These are phyloP conservation scores for Curvularia lunata DNA, from an alignment of 2,329 filamentous ascomycete species.

Conservation along the genomic window DNA sequence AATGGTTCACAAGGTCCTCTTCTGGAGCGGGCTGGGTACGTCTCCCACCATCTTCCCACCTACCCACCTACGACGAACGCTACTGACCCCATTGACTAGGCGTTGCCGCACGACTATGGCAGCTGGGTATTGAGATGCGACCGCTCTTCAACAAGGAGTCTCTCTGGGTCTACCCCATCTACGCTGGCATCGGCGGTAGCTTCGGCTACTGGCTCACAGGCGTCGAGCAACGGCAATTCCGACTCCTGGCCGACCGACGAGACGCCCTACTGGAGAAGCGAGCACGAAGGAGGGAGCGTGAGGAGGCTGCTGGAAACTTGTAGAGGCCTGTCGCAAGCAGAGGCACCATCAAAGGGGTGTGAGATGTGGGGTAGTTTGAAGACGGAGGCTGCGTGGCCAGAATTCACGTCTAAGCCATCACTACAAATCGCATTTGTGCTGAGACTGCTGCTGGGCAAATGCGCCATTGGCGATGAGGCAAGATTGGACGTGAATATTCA, in stretches of 20 bases:
- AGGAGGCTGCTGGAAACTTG: constrained; percentile 50
- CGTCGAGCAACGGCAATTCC: constrained; percentile 82
- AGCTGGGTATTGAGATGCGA: constrained; percentile 98
- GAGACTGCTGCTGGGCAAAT: constrained; percentile 8
- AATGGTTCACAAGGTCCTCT: constrained; percentile 68
- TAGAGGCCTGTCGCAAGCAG: neutral
- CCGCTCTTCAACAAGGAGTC: constrained; percentile 85
- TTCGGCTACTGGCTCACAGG: constrained; percentile 98
- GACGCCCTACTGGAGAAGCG: constrained; percentile 86
- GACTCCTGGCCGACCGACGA: constrained; percentile 79
- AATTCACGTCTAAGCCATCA: neutral
- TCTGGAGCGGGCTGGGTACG: constrained; percentile 92
- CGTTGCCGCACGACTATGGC: constrained; percentile 90
- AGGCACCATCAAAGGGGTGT: neutral
- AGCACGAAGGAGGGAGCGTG: constrained; percentile 73
- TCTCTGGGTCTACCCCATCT: constrained; percentile 91
- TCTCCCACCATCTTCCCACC: constrained; percentile 33
- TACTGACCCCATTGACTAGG: constrained; percentile 61
- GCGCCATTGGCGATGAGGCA: constrained; percentile 10
- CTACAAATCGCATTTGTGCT: constrained; percentile 9
- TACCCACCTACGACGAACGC: constrained; percentile 17
- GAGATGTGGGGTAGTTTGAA: constrained; percentile 9
- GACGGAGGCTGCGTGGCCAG: neutral
- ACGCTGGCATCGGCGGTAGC: constrained; percentile 81
- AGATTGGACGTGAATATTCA: constrained; percentile 4